These are phyloP conservation scores for Fagopyrum tataricum DNA, from an alignment of 148 eudicot species.

Conservation along the genomic window DNA sequence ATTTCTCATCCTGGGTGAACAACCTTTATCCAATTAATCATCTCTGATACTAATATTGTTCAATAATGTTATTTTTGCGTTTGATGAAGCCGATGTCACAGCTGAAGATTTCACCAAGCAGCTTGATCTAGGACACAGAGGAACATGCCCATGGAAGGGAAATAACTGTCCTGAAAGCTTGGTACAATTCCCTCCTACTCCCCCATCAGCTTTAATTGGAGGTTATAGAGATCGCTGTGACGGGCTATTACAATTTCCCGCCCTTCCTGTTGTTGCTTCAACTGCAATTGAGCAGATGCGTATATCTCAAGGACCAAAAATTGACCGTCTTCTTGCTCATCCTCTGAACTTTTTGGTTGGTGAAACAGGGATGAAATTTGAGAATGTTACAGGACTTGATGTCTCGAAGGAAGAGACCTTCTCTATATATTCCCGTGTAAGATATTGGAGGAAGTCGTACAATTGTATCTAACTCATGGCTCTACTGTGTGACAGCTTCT, in stretches of 20 bases:
- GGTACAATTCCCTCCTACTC: conserved; percentile 96
- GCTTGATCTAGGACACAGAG: conserved; percentile 71
- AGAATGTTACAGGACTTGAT: conserved; percentile 36
- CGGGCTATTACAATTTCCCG: conserved; percentile 80
- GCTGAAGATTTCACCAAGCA: conserved; percentile 68
- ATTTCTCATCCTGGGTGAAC: neutral
- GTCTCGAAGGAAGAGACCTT: conserved; percentile 49
- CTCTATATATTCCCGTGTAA: conserved; percentile 63
- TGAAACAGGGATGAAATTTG: conserved; percentile 53
- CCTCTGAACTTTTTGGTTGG: conserved; percentile 37
- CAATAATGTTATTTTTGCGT: conserved; percentile 6
- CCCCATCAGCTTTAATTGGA: conserved; percentile 87
- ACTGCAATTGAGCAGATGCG: conserved; percentile 77
- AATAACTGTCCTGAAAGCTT: conserved; percentile 89
- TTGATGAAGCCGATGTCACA: conserved; percentile 45
- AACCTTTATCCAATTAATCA: neutral
- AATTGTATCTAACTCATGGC: neutral
- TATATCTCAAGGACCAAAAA: conserved; percentile 55
- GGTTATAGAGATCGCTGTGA: conserved; percentile 97
- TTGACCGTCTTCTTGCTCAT: conserved; percentile 68
- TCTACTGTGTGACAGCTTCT: neutral
- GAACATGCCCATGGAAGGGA: conserved; percentile 88
- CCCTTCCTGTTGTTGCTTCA: conserved; percentile 77
- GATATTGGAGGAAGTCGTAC: conserved; percentile 14
- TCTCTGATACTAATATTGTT: neutral